Evolutionary conservation across 139 green algal genomes (phyloP), one percentile per base, ranked within the genome.

Genomic region (Dunaliella primolecta): DNA sequence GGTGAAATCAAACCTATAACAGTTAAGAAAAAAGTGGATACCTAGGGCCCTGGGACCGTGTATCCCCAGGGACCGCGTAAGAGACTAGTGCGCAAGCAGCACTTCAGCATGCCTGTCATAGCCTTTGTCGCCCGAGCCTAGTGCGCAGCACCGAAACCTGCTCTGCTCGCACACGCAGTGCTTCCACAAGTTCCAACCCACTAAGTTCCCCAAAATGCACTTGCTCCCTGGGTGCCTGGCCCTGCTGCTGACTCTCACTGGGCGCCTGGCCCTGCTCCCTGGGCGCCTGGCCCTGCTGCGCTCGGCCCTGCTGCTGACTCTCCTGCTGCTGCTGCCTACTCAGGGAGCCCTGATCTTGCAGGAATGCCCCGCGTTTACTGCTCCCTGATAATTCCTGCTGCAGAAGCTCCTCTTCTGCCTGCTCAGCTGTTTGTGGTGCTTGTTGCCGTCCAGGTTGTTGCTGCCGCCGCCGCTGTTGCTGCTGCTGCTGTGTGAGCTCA

Each of bases 401-500:
- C 46, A 25, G 46, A 15, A 25, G 46, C 46, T 25, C 46, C 7
- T 64, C 46, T n/a, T n/a, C 46, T 25, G 46, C 46, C 46, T 25
- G 46, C 15, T 7, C 46, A 25, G 46, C 46, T 64, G 7, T 15
- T 64, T 7, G 7, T 64, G 46, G 7, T 64, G 7, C 46, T 64
- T n/a, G n/a, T n/a, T n/a, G n/a, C n/a, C n/a, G n/a, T n/a, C n/a
- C n/a, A n/a, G n/a, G 46, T 64, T 15, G 7, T 64, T 7, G 15
- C 15, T 64, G 46, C 46, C 46, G 46, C 46, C 46, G 7, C 46
- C 46, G 15, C 7, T 7, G 7, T 64, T 64, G 46, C 81, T 15
- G 91, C 91, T 7, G 37, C 36, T 29, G 85, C 75, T 0, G 2
- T 25, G 46, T 7, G 7, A 64, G 24, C 37, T 89, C 38, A 38